Evolutionary conservation across 768 basidiomycete species (phyloP), one percentile per base, ranked within the genome.

Genomic region (Strobilomyces dryophilus): DNA sequence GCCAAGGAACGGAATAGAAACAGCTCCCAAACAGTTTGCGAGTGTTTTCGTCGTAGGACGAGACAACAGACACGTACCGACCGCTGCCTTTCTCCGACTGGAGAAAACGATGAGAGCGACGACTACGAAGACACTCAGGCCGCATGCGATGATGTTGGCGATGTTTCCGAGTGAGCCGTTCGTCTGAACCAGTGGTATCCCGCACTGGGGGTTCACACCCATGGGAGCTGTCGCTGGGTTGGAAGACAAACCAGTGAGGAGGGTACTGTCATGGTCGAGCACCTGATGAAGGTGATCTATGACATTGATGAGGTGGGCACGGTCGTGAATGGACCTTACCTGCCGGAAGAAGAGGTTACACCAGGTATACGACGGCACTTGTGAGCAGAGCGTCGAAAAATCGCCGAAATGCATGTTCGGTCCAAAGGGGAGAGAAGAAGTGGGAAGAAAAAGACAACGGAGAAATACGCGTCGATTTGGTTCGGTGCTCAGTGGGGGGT

Each of bases 261-360:
- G 51, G 43, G 65, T 6, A 1, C 60, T 55, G 39, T 74, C 59
- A 45, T 49, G 71, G 64, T 67, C 59, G 37, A 67, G 74, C 9
- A 78, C 67, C 80, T 82, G 56, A 54, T 66, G 59, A 66, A 58
- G 57, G 66, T 64, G 43, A 74, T 61, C 49, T 53, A 56, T 54
- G 45, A 50, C 40, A 36, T 43, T 45, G 47, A 43, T 49, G 47
- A 43, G 15, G 26, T 27, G n/a, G 17, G 14, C n/a, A 41, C 32
- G 35, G 60, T 24, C 53, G 54, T 49, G 52, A 32, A 53, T 53
- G 26, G 61, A 47, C 63, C 74, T 59, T 20, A 92, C 85, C 77
- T 95, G 92, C 54, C 81, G 81, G 73, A 93, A 93, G 74, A 95
- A 95, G 61, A 97, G 84, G 67, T 97, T 97, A 73, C 95, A 98